A percentile compares a stretch with the other conserved stretches of the same genome.
Conservation (phyloP, 2,329 filamentous ascomycete genomes). For the Scedosporium dehoogii region DNA sequence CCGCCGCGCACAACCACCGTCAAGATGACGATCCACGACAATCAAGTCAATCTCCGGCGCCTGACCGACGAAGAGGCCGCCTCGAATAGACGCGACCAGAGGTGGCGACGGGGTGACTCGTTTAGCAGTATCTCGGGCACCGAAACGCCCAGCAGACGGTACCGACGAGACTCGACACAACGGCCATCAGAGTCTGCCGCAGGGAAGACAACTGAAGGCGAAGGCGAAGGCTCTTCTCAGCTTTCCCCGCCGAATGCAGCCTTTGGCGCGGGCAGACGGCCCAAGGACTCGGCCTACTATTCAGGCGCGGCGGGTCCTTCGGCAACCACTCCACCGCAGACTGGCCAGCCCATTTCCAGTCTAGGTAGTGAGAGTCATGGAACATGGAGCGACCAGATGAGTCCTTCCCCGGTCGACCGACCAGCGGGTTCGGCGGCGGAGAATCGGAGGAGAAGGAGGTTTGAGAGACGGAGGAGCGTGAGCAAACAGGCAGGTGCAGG, state of each 20-base stretch:
- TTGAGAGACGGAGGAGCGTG: constrained; percentile 39
- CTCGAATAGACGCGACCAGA: constrained; percentile 24
- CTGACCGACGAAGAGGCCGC: constrained; percentile 51
- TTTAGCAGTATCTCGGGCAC: constrained; percentile 46
- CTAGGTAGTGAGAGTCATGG: constrained; percentile 38
- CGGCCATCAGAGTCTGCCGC: constrained; percentile 35
- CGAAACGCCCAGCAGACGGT: constrained; percentile 43
- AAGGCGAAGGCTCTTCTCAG: constrained; percentile 20
- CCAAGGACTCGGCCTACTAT: constrained; percentile 54
- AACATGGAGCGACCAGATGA: constrained; percentile 42
- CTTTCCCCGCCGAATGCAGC: constrained; percentile 47
- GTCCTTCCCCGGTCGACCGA: constrained; percentile 31
- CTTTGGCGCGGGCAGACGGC: constrained; percentile 38
- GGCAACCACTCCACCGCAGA: constrained; percentile 25
- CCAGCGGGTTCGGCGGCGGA: constrained; percentile 31
- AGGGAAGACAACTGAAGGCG: constrained; percentile 32
- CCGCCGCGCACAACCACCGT: constrained; percentile 38
- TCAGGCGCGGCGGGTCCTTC: constrained; percentile 35
- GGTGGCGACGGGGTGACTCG: constrained; percentile 35
- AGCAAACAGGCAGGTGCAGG: constrained; percentile 14
- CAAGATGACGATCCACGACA: constrained; percentile 50
- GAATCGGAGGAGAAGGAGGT: constrained; percentile 42
- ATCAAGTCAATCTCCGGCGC: constrained; percentile 50
- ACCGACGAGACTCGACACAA: constrained; percentile 43
- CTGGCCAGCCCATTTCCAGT: constrained; percentile 34